Evolutionary conservation across 108 stramenopile species (phyloP), one percentile per base, ranked within the genome.

Genomic region (Parmales sp.): DNA sequence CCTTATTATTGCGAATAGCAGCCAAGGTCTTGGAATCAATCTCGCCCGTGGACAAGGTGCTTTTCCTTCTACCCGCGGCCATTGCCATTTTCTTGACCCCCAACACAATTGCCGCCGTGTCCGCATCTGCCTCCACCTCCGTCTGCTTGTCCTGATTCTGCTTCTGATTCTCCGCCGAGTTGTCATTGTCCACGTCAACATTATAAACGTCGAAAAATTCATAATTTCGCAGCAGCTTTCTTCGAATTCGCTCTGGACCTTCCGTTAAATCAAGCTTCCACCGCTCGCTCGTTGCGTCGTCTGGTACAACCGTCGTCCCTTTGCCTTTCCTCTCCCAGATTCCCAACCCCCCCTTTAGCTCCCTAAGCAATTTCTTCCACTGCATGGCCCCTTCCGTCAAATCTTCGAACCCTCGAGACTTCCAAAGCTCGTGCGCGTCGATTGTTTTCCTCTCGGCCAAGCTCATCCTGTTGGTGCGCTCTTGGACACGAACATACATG

Each of bases 261-360:
- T 92, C 91, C 20, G 87, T 83, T 45, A 90, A 67, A 78, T 92
- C 91, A 7, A 92, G 76, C 70, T 92, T 92, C 91, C 91, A 92
- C 31, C 84, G 49, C 38, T 67, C 76, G 23, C 74, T 70, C 68
- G 68, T 73, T 36, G 72, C 76, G 26, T 49, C 67, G 13, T 49
- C n/a, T n/a, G n/a, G n/a, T n/a, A n/a, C n/a, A n/a, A n/a, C n/a
- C 54, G 18, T 60, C n/a, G 29, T 60, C 41, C 41, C 41, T 16
- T 16, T 16, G 11, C 86, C 88, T 8, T n/a, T 19, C 38, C 88
- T 86, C 81, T 92, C 91, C 91, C 91, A 92, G 28, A 92, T 80
- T 23, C 87, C 83, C 60, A 80, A 77, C 36, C 83, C 83, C 23
- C 91, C 91, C 68, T 92, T 92, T 38, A 92, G 74, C 65, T 88